A percentile compares a stretch with the other conserved stretches of the same genome.
Conservation (phyloP, 345 rosid species). For the Acer campestre region DNA sequence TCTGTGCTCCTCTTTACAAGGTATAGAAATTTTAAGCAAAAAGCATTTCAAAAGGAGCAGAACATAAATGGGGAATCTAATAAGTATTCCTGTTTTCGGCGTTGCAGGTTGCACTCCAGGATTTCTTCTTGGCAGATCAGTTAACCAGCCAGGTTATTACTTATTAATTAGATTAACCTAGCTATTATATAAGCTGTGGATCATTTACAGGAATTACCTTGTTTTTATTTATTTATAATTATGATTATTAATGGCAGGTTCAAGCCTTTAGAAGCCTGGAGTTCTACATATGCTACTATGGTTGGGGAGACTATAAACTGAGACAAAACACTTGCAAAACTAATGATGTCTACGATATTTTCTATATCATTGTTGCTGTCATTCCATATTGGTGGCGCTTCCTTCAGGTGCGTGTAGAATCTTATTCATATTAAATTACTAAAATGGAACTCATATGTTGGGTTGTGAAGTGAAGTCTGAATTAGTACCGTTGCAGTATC, state of each 20-base stretch:
- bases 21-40: background rate
- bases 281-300: conserved; percentile 72
- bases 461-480: too few relatives aligned
- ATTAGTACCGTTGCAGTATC: too few relatives aligned
- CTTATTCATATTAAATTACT: too few relatives aligned
- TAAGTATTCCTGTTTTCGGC: too few relatives aligned
- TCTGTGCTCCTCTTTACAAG: conserved; percentile 18
- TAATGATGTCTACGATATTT: conserved; percentile 41
- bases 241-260: too few relatives aligned
- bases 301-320: conserved; percentile 65
- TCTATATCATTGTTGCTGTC: conserved; percentile 61
- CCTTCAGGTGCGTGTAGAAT: conserved; percentile 36
- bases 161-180: too few relatives aligned
- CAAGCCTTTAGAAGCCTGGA: conserved; percentile 74
- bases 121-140: conserved; percentile 75
- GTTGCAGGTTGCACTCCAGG: conserved; percentile 58
- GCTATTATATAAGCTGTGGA: too few relatives aligned
- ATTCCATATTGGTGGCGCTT: conserved; percentile 63
- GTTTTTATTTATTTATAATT: too few relatives aligned
- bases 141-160: conserved; percentile 62
- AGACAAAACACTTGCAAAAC: conserved; percentile 48
- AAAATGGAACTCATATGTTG: too few relatives aligned
- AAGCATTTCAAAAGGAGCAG: too few relatives aligned
- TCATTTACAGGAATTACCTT: too few relatives aligned
- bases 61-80: too few relatives aligned